Percentiles rank a stretch among this genome's conserved stretches.
Conservation (phyloP, 1,284 basidiomycete species). For the Stygiomarasmius scandens region DNA sequence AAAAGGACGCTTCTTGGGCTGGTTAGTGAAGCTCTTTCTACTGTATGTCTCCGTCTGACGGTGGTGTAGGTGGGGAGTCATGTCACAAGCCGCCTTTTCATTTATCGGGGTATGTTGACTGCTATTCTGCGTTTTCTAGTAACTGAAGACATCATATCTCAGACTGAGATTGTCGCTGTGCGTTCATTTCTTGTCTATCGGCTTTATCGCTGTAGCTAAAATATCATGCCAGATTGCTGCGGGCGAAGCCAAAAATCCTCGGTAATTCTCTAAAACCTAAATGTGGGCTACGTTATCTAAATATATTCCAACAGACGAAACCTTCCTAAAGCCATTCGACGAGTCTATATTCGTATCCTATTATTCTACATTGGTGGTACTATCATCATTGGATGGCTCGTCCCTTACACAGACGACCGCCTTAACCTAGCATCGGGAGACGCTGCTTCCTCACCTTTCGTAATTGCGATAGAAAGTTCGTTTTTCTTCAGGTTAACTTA, state of each 20-base stretch:
- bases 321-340: slow-evolving; percentile 66
- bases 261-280: slow-evolving; percentile 26
- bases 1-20: slow-evolving; percentile 69
- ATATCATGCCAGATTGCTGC: slow-evolving; percentile 63
- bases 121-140: too few relatives aligned
- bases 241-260: slow-evolving; percentile 73
- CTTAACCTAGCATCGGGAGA: slow-evolving; percentile 58
- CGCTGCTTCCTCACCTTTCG: slow-evolving; percentile 82
- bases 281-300: neutral
- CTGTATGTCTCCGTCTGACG: neutral
- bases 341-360: slow-evolving; percentile 77
- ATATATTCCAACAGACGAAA: slow-evolving; percentile 40
- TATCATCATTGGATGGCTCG: slow-evolving; percentile 75
- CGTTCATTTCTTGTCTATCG: slow-evolving; percentile 31
- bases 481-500: too few relatives aligned
- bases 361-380: slow-evolving; percentile 69
- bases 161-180: slow-evolving; percentile 85
- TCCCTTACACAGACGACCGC: slow-evolving; percentile 64
- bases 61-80: slow-evolving; percentile 47
- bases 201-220: neutral
- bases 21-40: slow-evolving; percentile 3
- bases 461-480: slow-evolving; percentile 78
- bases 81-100: slow-evolving; percentile 81
- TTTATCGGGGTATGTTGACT: slow-evolving; percentile 55
- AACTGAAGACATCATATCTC: too few relatives aligned